phyloP scores from a whole-genome alignment of 768 basidiomycete species.

The Tulasnella sp. region DNA sequence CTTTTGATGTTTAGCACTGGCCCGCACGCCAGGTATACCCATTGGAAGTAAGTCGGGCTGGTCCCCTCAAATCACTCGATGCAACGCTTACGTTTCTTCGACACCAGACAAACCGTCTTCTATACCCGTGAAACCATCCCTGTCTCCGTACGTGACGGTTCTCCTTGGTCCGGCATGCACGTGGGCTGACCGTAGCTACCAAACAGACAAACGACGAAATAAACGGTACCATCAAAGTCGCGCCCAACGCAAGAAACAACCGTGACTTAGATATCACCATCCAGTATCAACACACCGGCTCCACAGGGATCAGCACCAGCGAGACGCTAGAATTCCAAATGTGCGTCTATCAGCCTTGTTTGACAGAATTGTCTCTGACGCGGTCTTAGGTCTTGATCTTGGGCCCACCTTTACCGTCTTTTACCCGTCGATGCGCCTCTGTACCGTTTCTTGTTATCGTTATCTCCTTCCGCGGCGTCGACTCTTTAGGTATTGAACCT shows the following conservation, averaged over 20 bases:
- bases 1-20: constrained; percentile 94
- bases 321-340: constrained; percentile 65
- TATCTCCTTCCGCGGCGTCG: not conserved
- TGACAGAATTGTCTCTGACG: constrained; percentile 13
- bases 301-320: constrained; percentile 19
- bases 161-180: not conserved
- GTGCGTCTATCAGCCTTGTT: constrained; percentile 49
- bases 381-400: constrained; percentile 18
- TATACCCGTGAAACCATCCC: constrained; percentile 80
- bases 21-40: constrained; percentile 92
- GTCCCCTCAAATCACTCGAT: not conserved
- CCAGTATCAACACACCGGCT: constrained; percentile 50
- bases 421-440: not conserved
- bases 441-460: not conserved
- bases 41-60: constrained; percentile 73
- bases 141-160: constrained; percentile 32
- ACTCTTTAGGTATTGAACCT: not conserved
- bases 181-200: not conserved
- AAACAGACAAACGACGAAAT: constrained; percentile 59
- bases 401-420: not conserved
- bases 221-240: constrained; percentile 62
- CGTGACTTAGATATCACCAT: constrained; percentile 90
- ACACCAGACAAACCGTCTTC: constrained; percentile 85
- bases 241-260: constrained; percentile 87
- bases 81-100: not conserved